These are phyloP conservation scores for Poa pratensis DNA, from an alignment of 176 grass and related monocot species.

Conservation along the genomic window DNA sequence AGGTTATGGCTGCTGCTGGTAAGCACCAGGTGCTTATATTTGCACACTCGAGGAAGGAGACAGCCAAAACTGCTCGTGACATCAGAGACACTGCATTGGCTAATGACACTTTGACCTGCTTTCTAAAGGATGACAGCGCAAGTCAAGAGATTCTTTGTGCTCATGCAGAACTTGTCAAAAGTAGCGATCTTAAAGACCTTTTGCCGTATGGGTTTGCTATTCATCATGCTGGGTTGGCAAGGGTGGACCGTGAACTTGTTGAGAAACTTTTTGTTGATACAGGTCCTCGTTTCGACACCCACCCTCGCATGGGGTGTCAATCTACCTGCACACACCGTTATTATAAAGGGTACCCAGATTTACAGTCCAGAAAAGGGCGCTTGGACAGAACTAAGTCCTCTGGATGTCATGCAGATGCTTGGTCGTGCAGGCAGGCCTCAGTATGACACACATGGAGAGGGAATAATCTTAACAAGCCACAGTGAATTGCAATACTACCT, in stretches of 20 bases:
- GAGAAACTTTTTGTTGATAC: constrained; percentile 86
- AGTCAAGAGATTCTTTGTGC: constrained; percentile 86
- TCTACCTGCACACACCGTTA: constrained; percentile 92
- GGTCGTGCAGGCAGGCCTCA: constrained; percentile 96
- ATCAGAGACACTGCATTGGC: constrained; percentile 86
- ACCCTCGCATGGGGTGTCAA: constrained; percentile 99
- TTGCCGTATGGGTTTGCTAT: constrained; percentile 96
- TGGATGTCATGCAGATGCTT: constrained; percentile 99
- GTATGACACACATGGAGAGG: constrained; percentile 95
- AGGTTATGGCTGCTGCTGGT: constrained; percentile 86
- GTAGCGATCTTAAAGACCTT: constrained; percentile 85
- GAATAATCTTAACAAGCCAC: constrained; percentile 89
- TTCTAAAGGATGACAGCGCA: constrained; percentile 83
- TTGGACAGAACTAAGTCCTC: constrained; percentile 89
- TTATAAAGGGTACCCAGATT: constrained; percentile 96
- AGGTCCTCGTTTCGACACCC: constrained; percentile 87
- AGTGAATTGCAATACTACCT: constrained; percentile 92
- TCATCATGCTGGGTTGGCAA: constrained; percentile 95
- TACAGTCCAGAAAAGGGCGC: constrained; percentile 94
- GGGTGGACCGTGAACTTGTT: constrained; percentile 79
- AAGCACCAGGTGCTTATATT: constrained; percentile 98
- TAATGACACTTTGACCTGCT: constrained; percentile 72
- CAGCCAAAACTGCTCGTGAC: constrained; percentile 86
- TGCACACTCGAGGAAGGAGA: constrained; percentile 95
- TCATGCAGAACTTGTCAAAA: constrained; percentile 92